Base-by-base conservation (phyloP, 192 early-diverging fungal species). In the Backusella morwellensis region DNA sequence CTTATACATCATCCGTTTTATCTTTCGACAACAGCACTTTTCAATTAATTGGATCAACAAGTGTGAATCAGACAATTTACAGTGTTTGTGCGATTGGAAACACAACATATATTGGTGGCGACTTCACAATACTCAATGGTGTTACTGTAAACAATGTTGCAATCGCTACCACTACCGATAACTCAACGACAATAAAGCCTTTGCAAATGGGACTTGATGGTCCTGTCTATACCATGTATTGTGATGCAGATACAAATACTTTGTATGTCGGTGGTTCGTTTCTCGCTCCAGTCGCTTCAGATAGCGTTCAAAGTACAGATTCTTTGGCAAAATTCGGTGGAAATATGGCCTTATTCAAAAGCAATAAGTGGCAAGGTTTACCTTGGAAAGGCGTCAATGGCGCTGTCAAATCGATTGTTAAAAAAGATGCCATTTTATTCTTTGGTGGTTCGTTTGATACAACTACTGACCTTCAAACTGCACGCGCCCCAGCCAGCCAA, bases 351-450 rank as follows among this genome's bases (percentile, higher is more conserved):
- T 35, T 78, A 17, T 80, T 81, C 44, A 72, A 72, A 34, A 42
- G 70, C 4, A 84, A 83, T 26, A 50, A 41, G 0, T 94, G 93
- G 93, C 56, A 47, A 11, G 47, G 85, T 0, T 52, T 92, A 6
- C 89, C 93, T 12, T 93, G 90, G 80, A 88, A 88, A 29, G 93
- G 93, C 4, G 72, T 94, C n/a, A 85, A 93, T 74, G 92, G 91
- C 0, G 85, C 89, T 1, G 90, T 94, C 0, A 83, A 82, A 35
- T 83, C 86, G 6, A 90, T 93, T 75, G 70, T 83, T 32, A 66
- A 81, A 87, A 47, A 82, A 75, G 7, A 66, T n/a, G 14, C 63
- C 82, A 78, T 78, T 15, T 81, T 92, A 41, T 89, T 88, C 74
- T 92, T 92, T 32, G 93, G 91, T 19, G 93, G 93, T 1, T 76